Percentiles rank a stretch among this genome's conserved stretches.
Evolutionary conservation across 176 grass and related monocot species (phyloP).

Genomic region (Rhynchospora breviuscula): DNA sequence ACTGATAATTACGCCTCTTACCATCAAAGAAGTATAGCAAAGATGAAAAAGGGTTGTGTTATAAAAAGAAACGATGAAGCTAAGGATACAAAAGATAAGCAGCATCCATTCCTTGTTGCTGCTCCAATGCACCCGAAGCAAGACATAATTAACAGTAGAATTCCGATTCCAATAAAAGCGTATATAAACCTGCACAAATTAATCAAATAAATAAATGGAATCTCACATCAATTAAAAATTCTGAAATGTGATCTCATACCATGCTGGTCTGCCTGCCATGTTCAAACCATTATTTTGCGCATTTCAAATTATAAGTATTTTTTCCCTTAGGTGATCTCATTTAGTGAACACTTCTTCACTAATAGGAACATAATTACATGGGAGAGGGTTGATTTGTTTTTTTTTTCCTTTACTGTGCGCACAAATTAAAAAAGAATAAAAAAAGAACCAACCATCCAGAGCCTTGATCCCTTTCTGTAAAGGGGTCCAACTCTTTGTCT

Average conservation of each 20-base stretch:
- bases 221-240: background rate
- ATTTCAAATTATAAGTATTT: too few species aligned
- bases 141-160: slow-evolving; percentile 58
- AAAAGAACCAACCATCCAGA: too few species aligned
- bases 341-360: background rate
- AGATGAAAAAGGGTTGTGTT: background rate
- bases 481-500: too few species aligned
- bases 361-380: background rate
- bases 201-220: background rate
- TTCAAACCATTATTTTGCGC: too few species aligned
- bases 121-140: slow-evolving; percentile 68
- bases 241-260: background rate
- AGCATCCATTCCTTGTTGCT: slow-evolving; percentile 59
- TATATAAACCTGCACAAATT: slow-evolving; percentile 69
- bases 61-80: slow-evolving; percentile 10
- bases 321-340: too few species aligned
- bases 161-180: slow-evolving; percentile 58
- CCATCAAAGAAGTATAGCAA: background rate
- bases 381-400: too few species aligned
- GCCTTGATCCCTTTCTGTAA: too few species aligned
- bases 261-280: too few species aligned
- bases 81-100: slow-evolving; percentile 78
- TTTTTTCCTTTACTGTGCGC: too few species aligned
- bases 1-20: background rate
- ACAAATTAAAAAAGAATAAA: too few species aligned